These are phyloP conservation scores for Scedosporium minutisporum DNA, from an alignment of 2,329 filamentous ascomycete species.

Conservation along the genomic window DNA sequence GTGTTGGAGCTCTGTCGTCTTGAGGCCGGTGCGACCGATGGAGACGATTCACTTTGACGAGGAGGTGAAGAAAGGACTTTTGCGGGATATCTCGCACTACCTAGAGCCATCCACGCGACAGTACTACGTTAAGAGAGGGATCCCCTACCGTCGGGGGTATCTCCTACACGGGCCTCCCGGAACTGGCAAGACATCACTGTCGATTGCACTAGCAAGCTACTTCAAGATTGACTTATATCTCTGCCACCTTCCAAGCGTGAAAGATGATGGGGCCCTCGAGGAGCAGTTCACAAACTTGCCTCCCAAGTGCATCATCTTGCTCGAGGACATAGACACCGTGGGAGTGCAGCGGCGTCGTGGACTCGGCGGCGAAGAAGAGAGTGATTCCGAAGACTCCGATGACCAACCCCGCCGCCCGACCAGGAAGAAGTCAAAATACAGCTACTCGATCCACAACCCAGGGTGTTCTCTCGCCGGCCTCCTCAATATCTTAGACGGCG, in stretches of 20 bases:
- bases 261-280: slow-evolving; percentile 57
- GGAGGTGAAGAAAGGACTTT: slow-evolving; percentile 53
- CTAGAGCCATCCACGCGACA: slow-evolving; percentile 58
- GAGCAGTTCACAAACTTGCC: slow-evolving; percentile 31
- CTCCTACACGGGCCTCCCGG: slow-evolving; percentile 69
- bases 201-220: slow-evolving; percentile 54
- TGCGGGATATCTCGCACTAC: slow-evolving; percentile 70
- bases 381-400: slow-evolving; percentile 16
- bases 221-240: slow-evolving; percentile 60
- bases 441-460: background rate
- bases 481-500: slow-evolving; percentile 76
- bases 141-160: slow-evolving; percentile 68
- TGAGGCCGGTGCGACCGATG: slow-evolving; percentile 59
- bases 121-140: slow-evolving; percentile 69
- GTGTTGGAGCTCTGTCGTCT: slow-evolving; percentile 25
- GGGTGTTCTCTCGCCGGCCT: slow-evolving; percentile 58
- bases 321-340: slow-evolving; percentile 18
- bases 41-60: slow-evolving; percentile 65
- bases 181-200: slow-evolving; percentile 62
- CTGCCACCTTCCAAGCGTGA: slow-evolving; percentile 39
- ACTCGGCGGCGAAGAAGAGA: slow-evolving; percentile 15
- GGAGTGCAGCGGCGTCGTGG: slow-evolving; percentile 33
- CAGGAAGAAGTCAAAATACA: slow-evolving; percentile 11
- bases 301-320: slow-evolving; percentile 15
- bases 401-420: slow-evolving; percentile 1